A percentile compares a stretch with the other conserved stretches of the same genome.
Conservation (phyloP, 129 eudicot species). For the Gnaphalium uliginosum region DNA sequence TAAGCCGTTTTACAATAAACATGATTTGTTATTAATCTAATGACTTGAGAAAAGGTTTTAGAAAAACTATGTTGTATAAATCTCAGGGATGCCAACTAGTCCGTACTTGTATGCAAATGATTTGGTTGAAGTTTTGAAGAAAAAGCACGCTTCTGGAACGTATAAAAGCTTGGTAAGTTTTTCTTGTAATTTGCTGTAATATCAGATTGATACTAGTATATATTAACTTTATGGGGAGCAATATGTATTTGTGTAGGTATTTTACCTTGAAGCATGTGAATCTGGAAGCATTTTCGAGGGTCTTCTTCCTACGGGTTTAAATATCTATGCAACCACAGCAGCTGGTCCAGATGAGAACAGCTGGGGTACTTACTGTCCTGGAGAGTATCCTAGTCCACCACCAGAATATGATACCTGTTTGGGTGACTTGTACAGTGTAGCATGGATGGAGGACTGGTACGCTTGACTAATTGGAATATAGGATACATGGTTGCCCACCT, state of each 20-base stretch:
- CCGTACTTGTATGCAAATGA: slow-evolving; percentile 80
- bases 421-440: slow-evolving; percentile 96
- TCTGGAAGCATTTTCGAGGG: slow-evolving; percentile 97
- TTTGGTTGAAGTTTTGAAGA: slow-evolving; percentile 61
- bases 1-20: not conserved
- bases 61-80: not conserved
- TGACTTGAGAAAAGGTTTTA: not conserved
- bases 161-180: slow-evolving; percentile 89
- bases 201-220: slow-evolving; percentile 1
- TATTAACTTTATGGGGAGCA: slow-evolving; percentile 3
- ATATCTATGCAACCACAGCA: slow-evolving; percentile 96
- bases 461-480: slow-evolving; percentile 13
- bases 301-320: slow-evolving; percentile 76
- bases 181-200: slow-evolving; percentile 1
- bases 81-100: slow-evolving; percentile 76
- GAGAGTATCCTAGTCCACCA: slow-evolving; percentile 74
- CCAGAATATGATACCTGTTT: slow-evolving; percentile 87
- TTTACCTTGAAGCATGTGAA: slow-evolving; percentile 98
- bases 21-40: not conserved
- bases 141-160: slow-evolving; percentile 84
- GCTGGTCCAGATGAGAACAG: slow-evolving; percentile 86
- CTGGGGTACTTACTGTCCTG: slow-evolving; percentile 97
- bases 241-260: slow-evolving; percentile 49
- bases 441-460: slow-evolving; percentile 99
- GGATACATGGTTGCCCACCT: not conserved